Percentiles rank a stretch among this genome's conserved stretches.
These are phyloP conservation scores for Corymbia calophylla DNA, from an alignment of 441 rosid genomes.

Conservation along the genomic window DNA sequence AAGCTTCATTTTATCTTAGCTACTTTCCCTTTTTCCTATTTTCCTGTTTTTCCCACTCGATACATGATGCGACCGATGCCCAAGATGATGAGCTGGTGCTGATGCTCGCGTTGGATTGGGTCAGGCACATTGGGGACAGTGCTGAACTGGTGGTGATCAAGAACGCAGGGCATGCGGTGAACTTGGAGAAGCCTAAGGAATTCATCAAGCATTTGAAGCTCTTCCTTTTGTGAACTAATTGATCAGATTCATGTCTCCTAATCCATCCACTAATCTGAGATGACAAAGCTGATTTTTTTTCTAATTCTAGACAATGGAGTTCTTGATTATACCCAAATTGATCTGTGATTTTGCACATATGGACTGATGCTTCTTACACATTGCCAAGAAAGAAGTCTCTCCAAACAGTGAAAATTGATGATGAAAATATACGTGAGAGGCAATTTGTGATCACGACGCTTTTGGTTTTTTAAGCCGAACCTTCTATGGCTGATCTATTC, in stretches of 20 bases:
- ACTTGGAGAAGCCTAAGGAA: constrained; percentile 60
- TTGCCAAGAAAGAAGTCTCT: too few relatives aligned
- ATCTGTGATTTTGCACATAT: too few relatives aligned
- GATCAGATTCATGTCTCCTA: neutral
- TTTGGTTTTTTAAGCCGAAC: too few relatives aligned
- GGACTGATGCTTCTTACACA: too few relatives aligned
- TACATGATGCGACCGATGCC: too few relatives aligned
- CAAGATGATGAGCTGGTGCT: neutral
- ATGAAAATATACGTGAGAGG: too few relatives aligned
- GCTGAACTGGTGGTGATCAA: constrained; percentile 51
- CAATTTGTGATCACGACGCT: too few relatives aligned
- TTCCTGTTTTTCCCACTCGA: neutral
- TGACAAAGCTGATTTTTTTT: too few relatives aligned
- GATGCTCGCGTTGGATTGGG: neutral
- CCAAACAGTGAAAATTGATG: too few relatives aligned
- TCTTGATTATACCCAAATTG: too few relatives aligned
- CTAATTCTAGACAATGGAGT: too few relatives aligned
- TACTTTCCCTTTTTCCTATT: neutral
- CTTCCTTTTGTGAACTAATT: constrained; percentile 23
- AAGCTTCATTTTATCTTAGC: neutral
- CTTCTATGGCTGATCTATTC: too few relatives aligned
- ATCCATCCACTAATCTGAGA: neutral
- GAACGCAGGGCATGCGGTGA: constrained; percentile 77
- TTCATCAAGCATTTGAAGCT: constrained; percentile 50
- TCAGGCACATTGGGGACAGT: constrained; percentile 57